Base-by-base conservation (phyloP, 768 basidiomycete species). In the Xanthoconium purpureum region DNA sequence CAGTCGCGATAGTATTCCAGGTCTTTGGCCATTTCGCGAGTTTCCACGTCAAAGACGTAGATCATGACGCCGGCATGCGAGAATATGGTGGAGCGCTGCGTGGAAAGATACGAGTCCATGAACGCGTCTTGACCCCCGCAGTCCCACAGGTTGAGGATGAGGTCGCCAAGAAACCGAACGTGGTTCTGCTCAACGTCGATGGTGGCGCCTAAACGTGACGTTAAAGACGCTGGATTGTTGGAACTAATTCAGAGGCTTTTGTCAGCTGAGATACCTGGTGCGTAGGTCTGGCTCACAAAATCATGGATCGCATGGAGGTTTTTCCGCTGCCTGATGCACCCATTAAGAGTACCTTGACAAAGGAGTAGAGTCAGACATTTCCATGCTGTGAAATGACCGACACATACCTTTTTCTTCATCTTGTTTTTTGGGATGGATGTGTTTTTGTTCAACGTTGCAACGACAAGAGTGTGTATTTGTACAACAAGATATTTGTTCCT, bases 171-270 rank as follows among this genome's bases (percentile, higher is more conserved):
- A 72, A 99, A 98, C 42, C 94, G 89, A 60, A 98, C 94, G 69
- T 97, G 93, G 64, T 95, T 96, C 71, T 95, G 92, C 71, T 98
- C 96, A 58, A 98, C 94, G 70, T 98, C 96, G 61, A 98, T 96
- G 10, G 97, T 99, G 17, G 96, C 95, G 29, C 95, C 95, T 32
- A 99, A 81, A 17, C 95, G 84, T 47, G 89, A 80, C 3, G 96
- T 98, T 57, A 95, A 80, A 37, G 91, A 89, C 2, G 97, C 95
- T 29, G 93, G 91, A 66, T 96, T 93, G 70, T 96, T 96, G 42
- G 94, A 93, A 71, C 94, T 96, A 66, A 24, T 44, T 49, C 48
- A 54, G 24, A 66, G 57, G 44, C 43, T 24, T 24, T 24, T 32
- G 48, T 59, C 20, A 49, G 24, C 50, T 52, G 36, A 54, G 42